Conservation (phyloP, 225 moss, liverwort and hornwort species). For the Marchantia paleacea region DNA sequence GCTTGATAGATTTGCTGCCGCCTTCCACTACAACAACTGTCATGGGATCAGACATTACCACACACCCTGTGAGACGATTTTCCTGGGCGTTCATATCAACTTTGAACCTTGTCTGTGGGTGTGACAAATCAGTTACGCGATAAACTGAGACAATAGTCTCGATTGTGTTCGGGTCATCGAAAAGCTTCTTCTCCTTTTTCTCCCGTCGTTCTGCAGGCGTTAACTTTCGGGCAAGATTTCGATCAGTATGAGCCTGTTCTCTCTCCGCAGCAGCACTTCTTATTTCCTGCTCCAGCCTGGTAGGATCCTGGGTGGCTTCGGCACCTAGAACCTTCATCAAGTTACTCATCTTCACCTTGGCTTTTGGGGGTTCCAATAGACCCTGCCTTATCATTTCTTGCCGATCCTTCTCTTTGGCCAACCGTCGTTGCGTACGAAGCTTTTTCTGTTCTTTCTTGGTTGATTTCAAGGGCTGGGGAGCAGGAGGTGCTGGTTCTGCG, state of each 20-base stretch:
- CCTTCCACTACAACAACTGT: constrained; percentile 90
- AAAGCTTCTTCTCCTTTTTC: constrained; percentile 88
- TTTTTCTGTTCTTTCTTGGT: constrained; percentile 99
- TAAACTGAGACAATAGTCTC: constrained; percentile 94
- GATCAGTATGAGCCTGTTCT: constrained; percentile 92
- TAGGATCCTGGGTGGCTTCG: constrained; percentile 99
- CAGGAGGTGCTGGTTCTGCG: constrained; percentile 86
- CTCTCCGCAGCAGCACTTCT: constrained; percentile 95
- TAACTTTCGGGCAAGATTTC: constrained; percentile 90
- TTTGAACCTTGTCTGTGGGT: constrained; percentile 87
- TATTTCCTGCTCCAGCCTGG: constrained; percentile 84
- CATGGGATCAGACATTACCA: constrained; percentile 82
- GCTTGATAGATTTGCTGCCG: constrained; percentile 88
- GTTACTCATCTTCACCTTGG: constrained; percentile 99
- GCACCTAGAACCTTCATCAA: constrained; percentile 99
- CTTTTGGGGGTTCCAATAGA: constrained; percentile 87
- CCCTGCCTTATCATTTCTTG: constrained; percentile 99
- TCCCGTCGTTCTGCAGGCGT: constrained; percentile 91
- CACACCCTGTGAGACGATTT: constrained; percentile 89
- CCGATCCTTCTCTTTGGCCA: constrained; percentile 95
- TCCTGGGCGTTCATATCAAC: constrained; percentile 88
- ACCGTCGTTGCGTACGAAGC: constrained; percentile 85
- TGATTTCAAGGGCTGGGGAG: constrained; percentile 81
- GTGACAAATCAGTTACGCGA: constrained; percentile 75
- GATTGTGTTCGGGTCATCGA: constrained; percentile 72